Percentiles rank a stretch among this genome's conserved stretches.
phyloP scores from a whole-genome alignment of 768 basidiomycete species.

The Dacryopinax primogenitus region DNA sequence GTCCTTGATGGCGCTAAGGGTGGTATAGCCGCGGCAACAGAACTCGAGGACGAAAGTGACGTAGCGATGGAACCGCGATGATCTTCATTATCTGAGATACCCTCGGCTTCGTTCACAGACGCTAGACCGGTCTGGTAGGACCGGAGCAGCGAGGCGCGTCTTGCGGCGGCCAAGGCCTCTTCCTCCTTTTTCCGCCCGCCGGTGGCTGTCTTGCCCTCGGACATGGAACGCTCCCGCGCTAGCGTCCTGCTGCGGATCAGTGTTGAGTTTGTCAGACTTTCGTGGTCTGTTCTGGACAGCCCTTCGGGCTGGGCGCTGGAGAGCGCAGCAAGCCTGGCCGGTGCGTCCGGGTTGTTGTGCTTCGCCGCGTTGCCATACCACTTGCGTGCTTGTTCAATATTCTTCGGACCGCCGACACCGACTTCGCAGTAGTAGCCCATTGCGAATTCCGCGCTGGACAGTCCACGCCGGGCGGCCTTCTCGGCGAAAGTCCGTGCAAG shows the following conservation, averaged over 20 bases:
- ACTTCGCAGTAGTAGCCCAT: conserved; percentile 94
- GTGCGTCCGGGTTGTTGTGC: conserved; percentile 71
- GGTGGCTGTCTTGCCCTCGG: conserved; percentile 13
- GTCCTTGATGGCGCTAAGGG: not conserved
- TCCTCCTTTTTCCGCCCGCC: conserved; percentile 8
- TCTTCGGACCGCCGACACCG: conserved; percentile 57
- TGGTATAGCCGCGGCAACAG: not conserved
- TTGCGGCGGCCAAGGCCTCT: conserved; percentile 6
- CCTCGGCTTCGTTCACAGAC: not conserved
- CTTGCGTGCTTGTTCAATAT: conserved; percentile 42
- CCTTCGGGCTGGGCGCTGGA: conserved; percentile 45
- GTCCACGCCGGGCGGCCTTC: conserved; percentile 50
- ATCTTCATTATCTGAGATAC: conserved; percentile 33
- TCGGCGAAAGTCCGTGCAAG: conserved; percentile 83
- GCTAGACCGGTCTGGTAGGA: not conserved
- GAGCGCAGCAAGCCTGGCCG: conserved; percentile 57
- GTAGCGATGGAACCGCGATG: conserved; percentile 22
- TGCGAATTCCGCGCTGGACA: conserved; percentile 81
- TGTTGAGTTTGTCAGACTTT: conserved; percentile 59
- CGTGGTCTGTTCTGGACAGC: conserved; percentile 69
- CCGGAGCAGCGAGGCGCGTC: not conserved
- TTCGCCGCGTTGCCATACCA: conserved; percentile 75
- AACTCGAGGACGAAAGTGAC: not conserved
- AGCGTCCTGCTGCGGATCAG: conserved; percentile 72
- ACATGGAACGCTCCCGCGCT: conserved; percentile 32